Percentiles rank a stretch among this genome's conserved stretches.
These are phyloP conservation scores for Stagonosporopsis rhizophila DNA, from an alignment of 2,329 filamentous ascomycete species.

Conservation along the genomic window DNA sequence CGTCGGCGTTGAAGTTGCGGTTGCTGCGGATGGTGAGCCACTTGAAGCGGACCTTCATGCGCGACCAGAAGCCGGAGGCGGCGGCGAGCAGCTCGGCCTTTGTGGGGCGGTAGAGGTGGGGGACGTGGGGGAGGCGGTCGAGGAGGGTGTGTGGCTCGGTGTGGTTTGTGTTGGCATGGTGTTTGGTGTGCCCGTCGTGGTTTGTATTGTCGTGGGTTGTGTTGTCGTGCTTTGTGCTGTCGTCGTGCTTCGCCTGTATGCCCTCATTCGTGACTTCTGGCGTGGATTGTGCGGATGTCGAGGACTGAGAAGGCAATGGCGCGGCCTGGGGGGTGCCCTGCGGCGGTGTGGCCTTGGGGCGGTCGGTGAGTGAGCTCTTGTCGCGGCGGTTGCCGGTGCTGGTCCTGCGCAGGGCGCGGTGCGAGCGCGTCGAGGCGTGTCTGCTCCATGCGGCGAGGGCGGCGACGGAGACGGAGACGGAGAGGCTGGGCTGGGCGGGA, in stretches of 20 bases:
- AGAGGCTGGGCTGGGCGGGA: background rate
- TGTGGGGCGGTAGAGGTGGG: conserved; percentile 79
- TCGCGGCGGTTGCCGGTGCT: conserved; percentile 31
- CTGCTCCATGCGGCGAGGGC: conserved; percentile 42
- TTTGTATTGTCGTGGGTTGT: no score
- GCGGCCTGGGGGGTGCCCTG: no score
- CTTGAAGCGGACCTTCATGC: conserved; percentile 90
- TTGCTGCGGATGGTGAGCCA: conserved; percentile 96
- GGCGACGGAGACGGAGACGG: conserved; percentile 27
- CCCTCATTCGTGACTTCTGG: no score
- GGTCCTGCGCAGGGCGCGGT: no score
- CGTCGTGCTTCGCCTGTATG: no score
- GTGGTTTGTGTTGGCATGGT: conserved; percentile 13
- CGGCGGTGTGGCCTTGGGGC: no score
- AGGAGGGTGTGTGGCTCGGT: conserved; percentile 52
- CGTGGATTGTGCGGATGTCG: no score
- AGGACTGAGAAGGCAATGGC: no score
- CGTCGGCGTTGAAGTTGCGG: conserved; percentile 92
- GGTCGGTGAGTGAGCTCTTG: conserved; percentile 47
- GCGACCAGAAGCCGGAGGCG: conserved; percentile 90
- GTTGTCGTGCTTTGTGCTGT: no score
- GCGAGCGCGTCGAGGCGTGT: conserved; percentile 34
- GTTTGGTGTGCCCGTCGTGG: conserved; percentile 11
- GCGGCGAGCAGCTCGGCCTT: conserved; percentile 93
- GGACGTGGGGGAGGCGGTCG: conserved; percentile 63